phyloP scores from a whole-genome alignment of 345 rosid species.

The Pugionium cornutum region DNA sequence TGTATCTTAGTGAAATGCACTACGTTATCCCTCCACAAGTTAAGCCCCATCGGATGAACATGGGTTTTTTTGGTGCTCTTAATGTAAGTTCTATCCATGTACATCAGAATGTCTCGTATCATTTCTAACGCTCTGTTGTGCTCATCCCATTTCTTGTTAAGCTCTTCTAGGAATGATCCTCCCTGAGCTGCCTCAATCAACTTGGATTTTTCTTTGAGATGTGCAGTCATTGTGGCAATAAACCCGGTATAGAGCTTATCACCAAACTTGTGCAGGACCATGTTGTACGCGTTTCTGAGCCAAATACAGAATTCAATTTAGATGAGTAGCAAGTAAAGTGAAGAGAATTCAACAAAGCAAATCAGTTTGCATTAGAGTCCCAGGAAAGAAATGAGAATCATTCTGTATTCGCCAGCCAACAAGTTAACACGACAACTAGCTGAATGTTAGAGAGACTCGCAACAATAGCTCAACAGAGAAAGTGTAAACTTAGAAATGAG shows the following conservation, averaged over 20 bases:
- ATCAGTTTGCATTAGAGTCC: too few species aligned
- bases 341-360: too few species aligned
- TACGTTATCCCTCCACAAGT: constrained; percentile 88
- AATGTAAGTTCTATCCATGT: constrained; percentile 94
- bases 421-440: too few species aligned
- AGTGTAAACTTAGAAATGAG: background rate
- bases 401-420: too few species aligned
- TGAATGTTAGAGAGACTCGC: background rate
- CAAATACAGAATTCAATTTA: constrained; percentile 22
- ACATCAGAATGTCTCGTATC: constrained; percentile 98
- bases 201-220: constrained; percentile 78
- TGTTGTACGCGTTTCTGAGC: constrained; percentile 91
- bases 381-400: too few species aligned
- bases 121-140: constrained; percentile 96
- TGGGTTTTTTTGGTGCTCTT: constrained; percentile 77
- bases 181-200: constrained; percentile 90
- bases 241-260: constrained; percentile 84
- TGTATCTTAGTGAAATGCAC: constrained; percentile 76
- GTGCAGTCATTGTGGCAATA: constrained; percentile 84
- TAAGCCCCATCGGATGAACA: constrained; percentile 91
- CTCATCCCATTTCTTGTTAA: constrained; percentile 95
- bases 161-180: constrained; percentile 83
- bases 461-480: constrained; percentile 14
- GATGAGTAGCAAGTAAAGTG: background rate
- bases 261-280: constrained; percentile 97